Base-by-base conservation (phyloP, 2,329 filamentous ascomycete genomes). In the Aureobasidium zeae region DNA sequence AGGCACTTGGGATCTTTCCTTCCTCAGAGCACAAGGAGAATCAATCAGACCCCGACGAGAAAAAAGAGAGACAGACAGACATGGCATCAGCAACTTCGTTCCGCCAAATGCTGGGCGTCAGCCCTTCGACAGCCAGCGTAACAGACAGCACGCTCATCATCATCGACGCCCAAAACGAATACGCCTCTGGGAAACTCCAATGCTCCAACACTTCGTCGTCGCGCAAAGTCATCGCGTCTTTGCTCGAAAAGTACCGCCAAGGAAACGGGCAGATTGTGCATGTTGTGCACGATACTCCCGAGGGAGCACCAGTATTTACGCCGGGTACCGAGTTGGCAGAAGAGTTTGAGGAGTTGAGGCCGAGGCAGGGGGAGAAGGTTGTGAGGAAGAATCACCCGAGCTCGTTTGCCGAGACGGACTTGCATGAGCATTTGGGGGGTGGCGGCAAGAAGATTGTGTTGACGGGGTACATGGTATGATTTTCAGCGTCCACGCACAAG, bases 141-240 rank as follows among this genome's bases (percentile, higher is more conserved):
- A 57, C 60, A 31, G 77, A 83, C 61, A 77, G 72, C 49, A 71
- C 72, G 2, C 68, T 83, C 32, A 61, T 83, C 53, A 81, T 83
- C 59, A 77, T 83, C 55, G 79, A 49, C 33, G 79, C 79, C 1
- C 80, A 84, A 54, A 82, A 82, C 55, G 80, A 84, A 61, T 83
- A 79, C 49, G 72, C 73, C 9, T 60, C 67, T 2, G 80, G 79
- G 34, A 63, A 69, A 4, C 69, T 83, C 1, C 67, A 70, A 16
- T 73, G 77, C 24, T 62, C 67, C 29, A 70, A 79, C 48, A 68
- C 79, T 1, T 54, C 64, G 0, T 49, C 64, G 3, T 76, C 73
- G 4, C 71, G 77, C 48, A 68, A 70, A 22, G 73, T 66, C 10
- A 83, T 83, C 46, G 63, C 69, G 0, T 54, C 61, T 0, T 64